phyloP scores from a whole-genome alignment of 2,329 filamentous ascomycete species.

The Verticillium klebahnii region DNA sequence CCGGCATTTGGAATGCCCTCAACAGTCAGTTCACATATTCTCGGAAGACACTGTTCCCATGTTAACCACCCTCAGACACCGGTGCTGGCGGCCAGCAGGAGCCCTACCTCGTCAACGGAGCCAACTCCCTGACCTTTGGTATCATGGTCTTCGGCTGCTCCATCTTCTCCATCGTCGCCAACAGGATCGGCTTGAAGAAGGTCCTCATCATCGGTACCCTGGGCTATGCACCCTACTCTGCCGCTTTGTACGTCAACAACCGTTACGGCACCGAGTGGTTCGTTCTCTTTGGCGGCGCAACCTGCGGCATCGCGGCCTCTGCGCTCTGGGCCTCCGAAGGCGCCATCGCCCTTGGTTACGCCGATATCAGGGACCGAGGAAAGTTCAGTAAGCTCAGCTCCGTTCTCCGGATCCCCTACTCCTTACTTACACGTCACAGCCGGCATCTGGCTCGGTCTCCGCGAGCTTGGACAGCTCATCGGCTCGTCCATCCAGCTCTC shows the following conservation, averaged over 20 bases:
- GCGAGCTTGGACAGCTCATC: constrained; percentile 48
- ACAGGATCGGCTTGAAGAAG: constrained; percentile 28
- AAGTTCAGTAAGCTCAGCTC: constrained; percentile 23
- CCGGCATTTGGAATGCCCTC: constrained; percentile 42
- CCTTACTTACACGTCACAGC: constrained; percentile 17
- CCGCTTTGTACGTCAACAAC: constrained; percentile 38
- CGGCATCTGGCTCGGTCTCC: constrained; percentile 48
- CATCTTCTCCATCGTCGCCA: constrained; percentile 32
- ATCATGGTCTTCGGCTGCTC: constrained; percentile 42
- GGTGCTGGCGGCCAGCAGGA: constrained; percentile 63
- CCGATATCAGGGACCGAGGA: constrained; percentile 38
- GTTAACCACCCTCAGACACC: constrained; percentile 11
- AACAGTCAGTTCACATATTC: constrained; percentile 21
- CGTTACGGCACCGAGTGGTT: constrained; percentile 38
- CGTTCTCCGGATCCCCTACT: neutral
- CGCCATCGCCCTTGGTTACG: constrained; percentile 24
- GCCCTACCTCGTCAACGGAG: constrained; percentile 64
- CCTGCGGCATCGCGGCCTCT: constrained; percentile 33
- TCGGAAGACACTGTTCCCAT: neutral
- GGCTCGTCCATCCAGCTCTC: constrained; percentile 46
- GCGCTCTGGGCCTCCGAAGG: constrained; percentile 27
- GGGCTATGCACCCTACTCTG: constrained; percentile 38
- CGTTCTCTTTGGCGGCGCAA: constrained; percentile 34
- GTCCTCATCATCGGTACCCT: constrained; percentile 36
- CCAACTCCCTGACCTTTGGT: constrained; percentile 64